Evolutionary conservation across 306 rosid genomes (phyloP).

Genomic region (Quercus suber): DNA sequence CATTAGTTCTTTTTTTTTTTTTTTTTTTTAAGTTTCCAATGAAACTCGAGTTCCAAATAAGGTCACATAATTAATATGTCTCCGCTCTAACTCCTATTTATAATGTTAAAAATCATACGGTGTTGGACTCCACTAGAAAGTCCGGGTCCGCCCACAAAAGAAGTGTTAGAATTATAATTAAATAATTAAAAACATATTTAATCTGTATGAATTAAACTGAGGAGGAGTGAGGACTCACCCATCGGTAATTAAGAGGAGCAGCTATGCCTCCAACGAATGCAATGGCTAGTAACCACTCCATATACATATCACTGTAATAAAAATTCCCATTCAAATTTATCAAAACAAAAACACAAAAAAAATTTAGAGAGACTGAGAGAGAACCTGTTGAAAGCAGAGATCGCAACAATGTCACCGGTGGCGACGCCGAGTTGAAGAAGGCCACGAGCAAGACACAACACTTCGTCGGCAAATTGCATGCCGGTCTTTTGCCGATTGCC

Average conservation of each 20-base stretch:
- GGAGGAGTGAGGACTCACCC: conserved; percentile 50
- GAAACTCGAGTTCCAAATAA: no score
- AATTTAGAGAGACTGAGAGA: no score
- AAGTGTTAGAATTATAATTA: no score
- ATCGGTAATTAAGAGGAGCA: conserved; percentile 86
- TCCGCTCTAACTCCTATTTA: no score
- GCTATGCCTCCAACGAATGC: conserved; percentile 81
- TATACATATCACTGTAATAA: conserved; percentile 61
- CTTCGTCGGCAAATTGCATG: conserved; percentile 51
- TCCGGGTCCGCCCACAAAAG: no score
- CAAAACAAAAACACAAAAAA: background rate
- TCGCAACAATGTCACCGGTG: conserved; percentile 65
- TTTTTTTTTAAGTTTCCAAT: no score
- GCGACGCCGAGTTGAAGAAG: conserved; percentile 51
- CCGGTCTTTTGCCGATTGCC: conserved; percentile 51
- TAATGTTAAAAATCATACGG: no score
- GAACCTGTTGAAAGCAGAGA: conserved; percentile 80
- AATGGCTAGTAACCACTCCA: conserved; percentile 87
- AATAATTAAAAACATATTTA: no score
- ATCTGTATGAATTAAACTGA: background rate
- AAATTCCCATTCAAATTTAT: background rate
- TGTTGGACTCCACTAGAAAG: no score
- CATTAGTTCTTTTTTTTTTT: no score
- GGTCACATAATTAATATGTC: no score
- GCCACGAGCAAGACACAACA: conserved; percentile 52